Evolutionary conservation across 31 red algal species (phyloP).

Genomic region (Endocladia muricata): DNA sequence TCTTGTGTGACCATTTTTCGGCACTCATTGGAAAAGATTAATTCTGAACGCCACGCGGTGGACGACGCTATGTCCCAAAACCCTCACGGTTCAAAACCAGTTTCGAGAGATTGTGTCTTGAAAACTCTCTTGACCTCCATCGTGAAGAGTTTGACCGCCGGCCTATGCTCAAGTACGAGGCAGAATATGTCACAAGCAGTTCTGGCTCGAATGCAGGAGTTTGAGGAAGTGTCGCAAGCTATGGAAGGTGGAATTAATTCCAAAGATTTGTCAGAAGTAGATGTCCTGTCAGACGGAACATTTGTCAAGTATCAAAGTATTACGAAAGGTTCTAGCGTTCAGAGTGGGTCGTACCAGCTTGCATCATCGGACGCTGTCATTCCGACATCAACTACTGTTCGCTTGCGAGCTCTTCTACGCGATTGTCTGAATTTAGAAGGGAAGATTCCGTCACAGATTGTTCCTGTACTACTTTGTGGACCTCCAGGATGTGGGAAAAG

Average conservation of each 20-base stretch:
- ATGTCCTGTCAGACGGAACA: slow-evolving; percentile 18
- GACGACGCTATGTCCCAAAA: neutral
- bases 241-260: slow-evolving; percentile 30
- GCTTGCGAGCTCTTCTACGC: slow-evolving; percentile 35
- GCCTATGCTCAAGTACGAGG: slow-evolving; percentile 7
- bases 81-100: no score
- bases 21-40: neutral
- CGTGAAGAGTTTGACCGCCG: slow-evolving; percentile 38
- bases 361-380: slow-evolving; percentile 70
- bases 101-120: neutral
- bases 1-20: neutral
- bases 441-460: neutral
- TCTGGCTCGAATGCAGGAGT: neutral
- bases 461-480: slow-evolving; percentile 63
- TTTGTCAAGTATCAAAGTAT: slow-evolving; percentile 37
- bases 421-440: slow-evolving; percentile 19
- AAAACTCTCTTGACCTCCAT: neutral
- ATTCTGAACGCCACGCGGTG: neutral
- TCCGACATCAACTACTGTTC: slow-evolving; percentile 60
- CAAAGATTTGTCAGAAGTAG: slow-evolving; percentile 43
- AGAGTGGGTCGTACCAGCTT: slow-evolving; percentile 10
- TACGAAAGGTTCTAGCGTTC: neutral
- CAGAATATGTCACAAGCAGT: slow-evolving; percentile 27
- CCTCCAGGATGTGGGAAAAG: slow-evolving; percentile 86
- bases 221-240: slow-evolving; percentile 29